A percentile compares a stretch with the other conserved stretches of the same genome.
Evolutionary conservation across 2,329 filamentous ascomycete species (phyloP).

Genomic region (Penicillium sp.): DNA sequence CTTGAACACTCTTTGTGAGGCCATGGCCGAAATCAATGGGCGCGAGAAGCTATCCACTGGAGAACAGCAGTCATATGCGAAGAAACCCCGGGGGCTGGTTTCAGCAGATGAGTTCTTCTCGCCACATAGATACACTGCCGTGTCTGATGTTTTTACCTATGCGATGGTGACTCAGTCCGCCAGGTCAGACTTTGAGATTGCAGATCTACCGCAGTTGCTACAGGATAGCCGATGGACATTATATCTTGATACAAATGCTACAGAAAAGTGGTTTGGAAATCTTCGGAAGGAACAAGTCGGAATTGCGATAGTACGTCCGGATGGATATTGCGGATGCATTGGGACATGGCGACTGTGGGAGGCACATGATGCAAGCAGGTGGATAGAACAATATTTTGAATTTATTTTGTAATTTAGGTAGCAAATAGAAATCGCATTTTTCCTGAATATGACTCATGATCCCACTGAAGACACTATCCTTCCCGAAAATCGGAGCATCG

Average conservation of each 20-base stretch:
- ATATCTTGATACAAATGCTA: constrained; percentile 63
- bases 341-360: constrained; percentile 41
- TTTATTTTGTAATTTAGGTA: constrained; percentile 5
- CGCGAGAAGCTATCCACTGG: constrained; percentile 60
- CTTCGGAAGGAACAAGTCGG: constrained; percentile 59
- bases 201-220: constrained; percentile 61
- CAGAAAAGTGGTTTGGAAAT: constrained; percentile 68
- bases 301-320: constrained; percentile 68
- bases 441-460: not conserved
- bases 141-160: constrained; percentile 70
- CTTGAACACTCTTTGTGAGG: constrained; percentile 59
- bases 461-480: not conserved
- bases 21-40: constrained; percentile 48
- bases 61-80: constrained; percentile 62
- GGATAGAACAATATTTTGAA: constrained; percentile 54
- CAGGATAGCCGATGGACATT: constrained; percentile 70
- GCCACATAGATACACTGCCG: constrained; percentile 67
- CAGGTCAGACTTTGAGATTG: constrained; percentile 65
- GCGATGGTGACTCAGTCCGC: constrained; percentile 65
- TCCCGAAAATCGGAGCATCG: not conserved
- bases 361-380: constrained; percentile 39
- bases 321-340: constrained; percentile 72
- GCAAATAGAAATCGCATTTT: not conserved
- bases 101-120: constrained; percentile 66
- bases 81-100: constrained; percentile 57